A percentile compares a stretch with the other conserved stretches of the same genome.
phyloP scores from a whole-genome alignment of 78 protist species.

The Cyanophora paradoxa region DNA sequence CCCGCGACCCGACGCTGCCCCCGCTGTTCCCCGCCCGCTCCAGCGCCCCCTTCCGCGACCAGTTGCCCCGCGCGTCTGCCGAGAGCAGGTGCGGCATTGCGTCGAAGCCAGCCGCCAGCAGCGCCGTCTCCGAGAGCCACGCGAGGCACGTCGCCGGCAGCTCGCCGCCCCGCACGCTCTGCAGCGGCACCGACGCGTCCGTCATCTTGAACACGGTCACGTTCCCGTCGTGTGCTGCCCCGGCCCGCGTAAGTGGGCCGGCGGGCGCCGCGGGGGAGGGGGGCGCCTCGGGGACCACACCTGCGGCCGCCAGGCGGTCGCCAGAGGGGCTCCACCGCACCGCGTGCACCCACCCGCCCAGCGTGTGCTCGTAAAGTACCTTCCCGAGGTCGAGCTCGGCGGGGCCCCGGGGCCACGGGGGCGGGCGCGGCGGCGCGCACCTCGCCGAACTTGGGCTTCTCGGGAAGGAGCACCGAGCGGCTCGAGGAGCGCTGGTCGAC shows the following conservation, averaged over 20 bases:
- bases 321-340: conserved; percentile 75
- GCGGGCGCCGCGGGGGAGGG: too few species aligned
- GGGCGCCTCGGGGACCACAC: too few species aligned
- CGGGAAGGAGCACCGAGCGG: conserved; percentile 11
- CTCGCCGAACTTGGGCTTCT: conserved; percentile 30
- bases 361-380: background rate
- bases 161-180: background rate
- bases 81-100: background rate
- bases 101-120: background rate
- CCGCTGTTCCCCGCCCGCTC: too few species aligned
- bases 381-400: too few species aligned
- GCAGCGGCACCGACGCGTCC: background rate
- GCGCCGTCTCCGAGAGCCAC: background rate
- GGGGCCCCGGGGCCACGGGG: too few species aligned
- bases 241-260: too few species aligned
- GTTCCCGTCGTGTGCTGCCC: conserved; percentile 3
- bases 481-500: conserved; percentile 26
- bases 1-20: background rate
- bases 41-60: background rate
- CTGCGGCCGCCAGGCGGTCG: conserved; percentile 39
- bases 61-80: background rate
- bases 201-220: background rate
- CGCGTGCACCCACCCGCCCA: conserved; percentile 79
- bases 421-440: too few species aligned
- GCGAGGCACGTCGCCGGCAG: background rate